Evolutionary conservation across 2,329 filamentous ascomycete species (phyloP).

Genomic region (Cytospora schulzeri): DNA sequence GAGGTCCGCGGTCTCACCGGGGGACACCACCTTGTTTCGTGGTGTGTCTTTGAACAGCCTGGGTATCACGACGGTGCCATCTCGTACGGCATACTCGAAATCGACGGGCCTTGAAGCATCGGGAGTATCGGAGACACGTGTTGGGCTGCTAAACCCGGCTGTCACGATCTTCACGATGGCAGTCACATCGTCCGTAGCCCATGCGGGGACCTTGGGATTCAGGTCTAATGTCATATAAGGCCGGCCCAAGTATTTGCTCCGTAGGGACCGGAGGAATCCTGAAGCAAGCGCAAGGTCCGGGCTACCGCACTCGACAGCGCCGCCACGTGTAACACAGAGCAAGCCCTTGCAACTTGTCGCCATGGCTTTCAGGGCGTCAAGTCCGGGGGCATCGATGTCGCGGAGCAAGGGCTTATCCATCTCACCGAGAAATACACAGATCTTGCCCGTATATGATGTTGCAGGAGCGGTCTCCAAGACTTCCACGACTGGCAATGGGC

Average conservation of each 20-base stretch:
- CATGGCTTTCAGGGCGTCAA: conserved; percentile 28
- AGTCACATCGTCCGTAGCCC: not conserved
- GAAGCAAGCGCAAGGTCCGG: conserved; percentile 30
- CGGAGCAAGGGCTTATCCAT: conserved; percentile 32
- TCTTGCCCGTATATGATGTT: not conserved
- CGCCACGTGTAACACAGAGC: conserved; percentile 30
- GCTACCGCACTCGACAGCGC: conserved; percentile 1
- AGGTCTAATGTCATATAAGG: conserved; percentile 30
- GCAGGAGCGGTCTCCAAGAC: not conserved
- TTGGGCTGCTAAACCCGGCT: not conserved
- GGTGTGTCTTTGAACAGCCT: conserved; percentile 32
- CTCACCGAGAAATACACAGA: conserved; percentile 33
- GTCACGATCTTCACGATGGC: conserved; percentile 13
- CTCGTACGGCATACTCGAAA: conserved; percentile 36
- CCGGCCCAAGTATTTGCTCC: conserved; percentile 27
- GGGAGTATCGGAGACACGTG: not conserved
- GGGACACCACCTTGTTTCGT: not conserved
- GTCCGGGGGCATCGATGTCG: conserved; percentile 26
- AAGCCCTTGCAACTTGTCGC: conserved; percentile 27
- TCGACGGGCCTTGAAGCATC: conserved; percentile 25
- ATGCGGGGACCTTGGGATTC: conserved; percentile 14
- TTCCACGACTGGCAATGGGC: not conserved
- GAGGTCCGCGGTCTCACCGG: not conserved
- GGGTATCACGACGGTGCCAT: conserved; percentile 32
- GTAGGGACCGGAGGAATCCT: conserved; percentile 30